A percentile compares a stretch with the other conserved stretches of the same genome.
These are phyloP conservation scores for Talaromyces sp. DNA, from an alignment of 2,329 filamentous ascomycete genomes.

Conservation along the genomic window DNA sequence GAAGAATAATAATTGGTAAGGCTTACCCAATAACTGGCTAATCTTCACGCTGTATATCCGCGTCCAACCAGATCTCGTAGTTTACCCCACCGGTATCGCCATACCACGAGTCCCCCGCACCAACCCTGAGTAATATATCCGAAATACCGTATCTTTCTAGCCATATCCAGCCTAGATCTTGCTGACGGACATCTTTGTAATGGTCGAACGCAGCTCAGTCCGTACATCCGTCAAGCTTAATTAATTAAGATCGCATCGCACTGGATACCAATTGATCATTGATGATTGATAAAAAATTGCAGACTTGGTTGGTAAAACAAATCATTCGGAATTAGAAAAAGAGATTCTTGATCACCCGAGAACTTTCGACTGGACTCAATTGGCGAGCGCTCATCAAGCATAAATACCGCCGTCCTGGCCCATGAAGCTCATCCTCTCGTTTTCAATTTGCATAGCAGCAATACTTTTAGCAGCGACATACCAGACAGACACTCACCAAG, in stretches of 20 bases:
- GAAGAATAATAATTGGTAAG: background rate
- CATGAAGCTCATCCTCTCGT: slow-evolving; percentile 32
- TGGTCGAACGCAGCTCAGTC: background rate
- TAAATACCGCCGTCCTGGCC: slow-evolving; percentile 22
- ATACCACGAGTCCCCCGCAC: background rate
- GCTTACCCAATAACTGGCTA: background rate
- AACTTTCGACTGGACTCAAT: slow-evolving; percentile 20
- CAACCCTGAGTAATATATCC: slow-evolving; percentile 6
- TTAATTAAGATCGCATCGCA: background rate
- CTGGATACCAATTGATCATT: too few species aligned
- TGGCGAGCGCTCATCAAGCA: slow-evolving; percentile 13
- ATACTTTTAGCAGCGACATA: slow-evolving; percentile 16
- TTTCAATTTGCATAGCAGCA: slow-evolving; percentile 33
- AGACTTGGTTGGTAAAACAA: too few species aligned
- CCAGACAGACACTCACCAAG: background rate
- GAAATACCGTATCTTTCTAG: slow-evolving; percentile 3
- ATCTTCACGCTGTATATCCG: background rate
- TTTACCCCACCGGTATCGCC: background rate
- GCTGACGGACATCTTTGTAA: slow-evolving; percentile 13
- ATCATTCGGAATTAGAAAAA: slow-evolving; percentile 1
- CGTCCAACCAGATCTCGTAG: background rate
- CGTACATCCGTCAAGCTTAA: background rate
- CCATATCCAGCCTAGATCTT: background rate
- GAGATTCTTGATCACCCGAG: background rate
- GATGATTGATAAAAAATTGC: too few species aligned